phyloP scores from a whole-genome alignment of 2,329 filamentous ascomycete species.

The Conoideocrella luteorostrata region DNA sequence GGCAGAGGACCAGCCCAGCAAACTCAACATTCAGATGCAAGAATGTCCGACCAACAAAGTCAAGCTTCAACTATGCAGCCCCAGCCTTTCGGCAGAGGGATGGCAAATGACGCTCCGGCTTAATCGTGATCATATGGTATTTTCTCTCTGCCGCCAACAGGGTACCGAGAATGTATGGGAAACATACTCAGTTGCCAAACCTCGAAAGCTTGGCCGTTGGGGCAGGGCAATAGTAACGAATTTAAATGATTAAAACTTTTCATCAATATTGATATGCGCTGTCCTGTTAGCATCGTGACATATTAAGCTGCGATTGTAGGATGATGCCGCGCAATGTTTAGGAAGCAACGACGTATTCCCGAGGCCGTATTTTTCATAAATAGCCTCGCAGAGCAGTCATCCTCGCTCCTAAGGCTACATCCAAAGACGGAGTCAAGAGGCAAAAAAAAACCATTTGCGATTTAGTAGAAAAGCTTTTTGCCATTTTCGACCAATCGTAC shows the following conservation, averaged over 20 bases:
- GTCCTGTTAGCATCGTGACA: background rate
- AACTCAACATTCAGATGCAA: conserved; percentile 3
- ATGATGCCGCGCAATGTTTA: too few species aligned
- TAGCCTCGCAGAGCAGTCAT: too few species aligned
- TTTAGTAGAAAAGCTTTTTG: too few species aligned
- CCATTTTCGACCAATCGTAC: too few species aligned
- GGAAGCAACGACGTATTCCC: too few species aligned
- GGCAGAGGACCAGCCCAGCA: background rate
- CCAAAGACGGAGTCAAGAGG: too few species aligned
- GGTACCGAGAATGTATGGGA: conserved; percentile 74
- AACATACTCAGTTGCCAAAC: conserved; percentile 57
- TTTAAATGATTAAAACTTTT: too few species aligned
- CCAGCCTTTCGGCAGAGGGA: conserved; percentile 67
- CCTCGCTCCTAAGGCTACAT: too few species aligned
- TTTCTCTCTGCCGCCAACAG: conserved; percentile 76
- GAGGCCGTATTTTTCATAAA: too few species aligned
- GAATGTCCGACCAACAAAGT: conserved; percentile 84
- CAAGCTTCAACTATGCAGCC: conserved; percentile 89
- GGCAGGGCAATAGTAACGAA: conserved; percentile 29
- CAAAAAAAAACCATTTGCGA: too few species aligned
- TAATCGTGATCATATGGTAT: conserved; percentile 75
- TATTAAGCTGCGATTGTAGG: too few species aligned
- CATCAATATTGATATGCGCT: too few species aligned
- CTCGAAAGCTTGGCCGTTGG: conserved; percentile 46
- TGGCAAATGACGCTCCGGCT: conserved; percentile 96